A percentile compares a stretch with the other conserved stretches of the same genome.
Conservation (phyloP, 73 alveolate genomes). For the Tetrahymena borealis region DNA sequence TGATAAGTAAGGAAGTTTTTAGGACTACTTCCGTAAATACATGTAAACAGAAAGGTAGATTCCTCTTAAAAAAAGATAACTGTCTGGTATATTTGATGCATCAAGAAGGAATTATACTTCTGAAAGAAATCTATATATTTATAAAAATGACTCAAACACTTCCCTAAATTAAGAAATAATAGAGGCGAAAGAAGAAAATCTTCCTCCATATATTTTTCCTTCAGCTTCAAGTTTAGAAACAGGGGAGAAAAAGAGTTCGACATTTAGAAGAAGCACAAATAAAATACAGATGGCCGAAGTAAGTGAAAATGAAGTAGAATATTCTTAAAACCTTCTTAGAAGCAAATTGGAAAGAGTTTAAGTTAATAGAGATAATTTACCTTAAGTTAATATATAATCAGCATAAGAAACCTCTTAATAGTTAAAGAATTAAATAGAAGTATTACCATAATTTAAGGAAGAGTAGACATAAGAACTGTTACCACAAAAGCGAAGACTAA, state of each 20-base stretch:
- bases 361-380: neutral
- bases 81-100: neutral
- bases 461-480: neutral
- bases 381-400: neutral
- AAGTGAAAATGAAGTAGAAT: neutral
- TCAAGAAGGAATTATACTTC: neutral
- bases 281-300: neutral
- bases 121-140: neutral
- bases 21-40: neutral
- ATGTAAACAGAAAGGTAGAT: neutral
- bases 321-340: neutral
- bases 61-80: neutral
- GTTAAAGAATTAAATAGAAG: neutral
- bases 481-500: neutral
- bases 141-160: neutral
- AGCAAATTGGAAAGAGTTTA: neutral
- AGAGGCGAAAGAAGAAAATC: too few species aligned
- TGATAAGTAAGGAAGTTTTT: neutral
- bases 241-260: too few species aligned
- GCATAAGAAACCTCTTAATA: neutral
- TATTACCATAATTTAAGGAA: neutral
- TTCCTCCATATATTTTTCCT: too few species aligned
- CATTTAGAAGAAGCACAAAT: too few species aligned
- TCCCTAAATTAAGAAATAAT: too few species aligned
- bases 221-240: too few species aligned